Evolutionary conservation across 768 basidiomycete species (phyloP).

Genomic region (Hypholoma sublateritium): DNA sequence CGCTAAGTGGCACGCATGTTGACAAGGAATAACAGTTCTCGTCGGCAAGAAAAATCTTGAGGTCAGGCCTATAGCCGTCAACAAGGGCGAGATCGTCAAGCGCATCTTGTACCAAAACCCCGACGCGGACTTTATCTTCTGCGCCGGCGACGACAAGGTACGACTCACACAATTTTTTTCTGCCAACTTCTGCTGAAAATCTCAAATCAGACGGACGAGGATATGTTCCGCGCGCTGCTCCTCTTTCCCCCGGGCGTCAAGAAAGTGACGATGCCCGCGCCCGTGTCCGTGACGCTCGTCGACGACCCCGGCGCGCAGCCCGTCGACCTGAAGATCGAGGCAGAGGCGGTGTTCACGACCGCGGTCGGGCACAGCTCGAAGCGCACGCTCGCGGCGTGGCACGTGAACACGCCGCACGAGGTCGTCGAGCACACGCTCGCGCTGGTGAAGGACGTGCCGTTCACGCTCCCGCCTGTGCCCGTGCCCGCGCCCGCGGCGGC

Average conservation of each 20-base stretch:
- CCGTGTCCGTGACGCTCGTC: constrained; percentile 53
- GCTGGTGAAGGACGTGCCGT: constrained; percentile 43
- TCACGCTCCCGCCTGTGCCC: constrained; percentile 8
- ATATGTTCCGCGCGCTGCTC: constrained; percentile 94
- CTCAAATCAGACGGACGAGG: constrained; percentile 81
- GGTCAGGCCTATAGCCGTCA: constrained; percentile 91
- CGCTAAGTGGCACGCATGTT: not conserved
- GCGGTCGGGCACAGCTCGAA: constrained; percentile 91
- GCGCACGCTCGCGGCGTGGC: constrained; percentile 89
- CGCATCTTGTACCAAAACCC: constrained; percentile 90
- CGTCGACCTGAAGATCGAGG: constrained; percentile 61
- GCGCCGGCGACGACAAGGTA: constrained; percentile 98
- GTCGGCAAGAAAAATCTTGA: constrained; percentile 99
- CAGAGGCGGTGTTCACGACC: constrained; percentile 84
- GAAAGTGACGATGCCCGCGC: constrained; percentile 55
- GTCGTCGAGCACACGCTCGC: constrained; percentile 78
- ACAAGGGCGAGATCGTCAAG: constrained; percentile 99
- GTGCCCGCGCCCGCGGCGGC: constrained; percentile 1
- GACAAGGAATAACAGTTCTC: constrained; percentile 52
- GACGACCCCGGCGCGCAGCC: constrained; percentile 41
- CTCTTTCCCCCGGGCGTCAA: constrained; percentile 50
- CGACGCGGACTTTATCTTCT: constrained; percentile 94
- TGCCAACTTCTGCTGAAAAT: not conserved
- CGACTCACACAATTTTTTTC: constrained; percentile 1
- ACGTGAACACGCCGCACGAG: constrained; percentile 86